Conservation (phyloP, 2,329 filamentous ascomycete species). For the Penicillium aurantiogriseum region DNA sequence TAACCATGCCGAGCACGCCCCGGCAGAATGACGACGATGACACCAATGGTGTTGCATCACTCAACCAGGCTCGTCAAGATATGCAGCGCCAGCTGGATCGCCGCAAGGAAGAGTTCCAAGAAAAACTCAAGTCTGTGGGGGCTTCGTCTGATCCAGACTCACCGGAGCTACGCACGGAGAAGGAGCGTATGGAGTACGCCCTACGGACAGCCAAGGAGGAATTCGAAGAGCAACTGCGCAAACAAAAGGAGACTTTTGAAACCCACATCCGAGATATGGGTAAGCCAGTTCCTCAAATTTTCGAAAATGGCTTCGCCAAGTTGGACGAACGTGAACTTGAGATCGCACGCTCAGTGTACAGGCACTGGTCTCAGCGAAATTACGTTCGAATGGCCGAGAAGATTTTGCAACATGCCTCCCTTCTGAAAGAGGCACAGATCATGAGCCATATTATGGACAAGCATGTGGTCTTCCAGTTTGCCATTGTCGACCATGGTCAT, state of each 20-base stretch:
- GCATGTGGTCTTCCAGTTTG: conserved; percentile 90
- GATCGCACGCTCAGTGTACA: conserved; percentile 64
- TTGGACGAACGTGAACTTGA: conserved; percentile 71
- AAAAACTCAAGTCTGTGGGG: conserved; percentile 72
- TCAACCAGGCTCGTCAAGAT: conserved; percentile 74
- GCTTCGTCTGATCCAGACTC: conserved; percentile 69
- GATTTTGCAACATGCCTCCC: conserved; percentile 81
- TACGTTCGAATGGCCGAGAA: conserved; percentile 94
- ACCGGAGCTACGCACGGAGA: conserved; percentile 80
- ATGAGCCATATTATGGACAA: conserved; percentile 98
- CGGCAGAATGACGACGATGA: conserved; percentile 68
- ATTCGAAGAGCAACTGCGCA: conserved; percentile 80
- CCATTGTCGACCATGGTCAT: conserved; percentile 84
- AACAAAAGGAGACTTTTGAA: conserved; percentile 82
- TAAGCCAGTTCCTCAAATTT: conserved; percentile 54
- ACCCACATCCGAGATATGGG: conserved; percentile 76
- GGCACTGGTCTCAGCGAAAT: conserved; percentile 77
- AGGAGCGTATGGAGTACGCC: conserved; percentile 78
- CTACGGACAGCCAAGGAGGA: conserved; percentile 76
- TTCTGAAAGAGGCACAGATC: conserved; percentile 91
- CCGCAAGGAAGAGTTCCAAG: conserved; percentile 79
- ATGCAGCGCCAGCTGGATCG: conserved; percentile 80
- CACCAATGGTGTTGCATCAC: conserved; percentile 53
- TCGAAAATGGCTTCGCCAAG: conserved; percentile 44
- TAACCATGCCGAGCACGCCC: conserved; percentile 93